These are phyloP conservation scores for Maudiozyma bulderi DNA, from an alignment of 805 yeast genomes.

Conservation along the genomic window DNA sequence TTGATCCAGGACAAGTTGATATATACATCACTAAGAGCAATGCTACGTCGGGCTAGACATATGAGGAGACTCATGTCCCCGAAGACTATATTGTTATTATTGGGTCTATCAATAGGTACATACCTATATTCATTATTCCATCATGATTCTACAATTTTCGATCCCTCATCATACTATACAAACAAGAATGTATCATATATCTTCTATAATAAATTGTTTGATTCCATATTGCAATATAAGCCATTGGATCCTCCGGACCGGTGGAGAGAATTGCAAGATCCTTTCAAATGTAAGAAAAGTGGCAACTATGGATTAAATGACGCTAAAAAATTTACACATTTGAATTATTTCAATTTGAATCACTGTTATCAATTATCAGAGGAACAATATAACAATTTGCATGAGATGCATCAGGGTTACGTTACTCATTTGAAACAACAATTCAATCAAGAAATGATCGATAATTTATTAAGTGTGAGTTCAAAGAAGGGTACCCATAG, in stretches of 20 bases:
- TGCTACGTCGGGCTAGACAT: too few relatives aligned
- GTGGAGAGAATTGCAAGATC: neutral
- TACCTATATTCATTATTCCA: neutral
- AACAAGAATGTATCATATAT: neutral
- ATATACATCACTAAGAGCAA: too few relatives aligned
- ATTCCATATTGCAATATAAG: neutral
- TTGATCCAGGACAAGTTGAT: too few relatives aligned
- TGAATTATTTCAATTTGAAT: constrained; percentile 13
- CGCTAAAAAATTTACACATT: constrained; percentile 9
- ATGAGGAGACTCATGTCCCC: too few relatives aligned
- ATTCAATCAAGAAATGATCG: neutral
- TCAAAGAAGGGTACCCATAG: constrained; percentile 7
- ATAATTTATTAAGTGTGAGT: neutral
- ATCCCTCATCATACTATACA: neutral
- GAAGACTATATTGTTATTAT: too few relatives aligned
- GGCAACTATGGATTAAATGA: constrained; percentile 17
- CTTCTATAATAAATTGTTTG: constrained; percentile 1
- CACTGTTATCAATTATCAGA: constrained; percentile 19
- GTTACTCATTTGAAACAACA: neutral
- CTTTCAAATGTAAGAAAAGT: constrained; percentile 9
- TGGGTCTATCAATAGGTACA: neutral
- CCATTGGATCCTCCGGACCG: constrained; percentile 2
- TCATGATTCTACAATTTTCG: neutral
- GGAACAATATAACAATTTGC: constrained; percentile 5
- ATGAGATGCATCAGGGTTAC: neutral